Percentiles rank a stretch among this genome's conserved stretches.
These are phyloP conservation scores for Saccharomycopsis sp. DNA, from an alignment of 805 yeast genomes.

Conservation along the genomic window DNA sequence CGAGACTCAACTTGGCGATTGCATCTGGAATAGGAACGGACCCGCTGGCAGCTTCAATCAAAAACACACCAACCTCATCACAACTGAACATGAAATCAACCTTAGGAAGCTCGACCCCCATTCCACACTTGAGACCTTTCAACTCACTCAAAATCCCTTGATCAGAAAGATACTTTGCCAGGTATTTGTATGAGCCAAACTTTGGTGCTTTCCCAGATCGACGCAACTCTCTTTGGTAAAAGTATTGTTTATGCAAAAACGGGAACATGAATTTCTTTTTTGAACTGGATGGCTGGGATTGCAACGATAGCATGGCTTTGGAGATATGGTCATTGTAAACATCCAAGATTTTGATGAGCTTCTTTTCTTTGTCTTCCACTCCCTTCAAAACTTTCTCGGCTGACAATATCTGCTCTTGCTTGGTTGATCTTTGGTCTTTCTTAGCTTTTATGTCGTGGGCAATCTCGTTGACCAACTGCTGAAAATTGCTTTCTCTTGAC, in stretches of 20 bases:
- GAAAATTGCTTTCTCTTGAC: constrained; percentile 63
- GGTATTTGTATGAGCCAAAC: constrained; percentile 71
- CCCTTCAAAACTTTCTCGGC: constrained; percentile 37
- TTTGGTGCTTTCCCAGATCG: constrained; percentile 58
- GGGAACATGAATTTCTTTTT: constrained; percentile 23
- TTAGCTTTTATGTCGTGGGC: constrained; percentile 68
- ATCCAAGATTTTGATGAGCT: constrained; percentile 33
- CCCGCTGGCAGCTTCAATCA: constrained; percentile 58
- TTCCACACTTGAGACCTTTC: constrained; percentile 45
- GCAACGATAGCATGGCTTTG: constrained; percentile 41
- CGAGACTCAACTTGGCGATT: constrained; percentile 49
- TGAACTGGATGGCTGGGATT: constrained; percentile 31
- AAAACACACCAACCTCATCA: constrained; percentile 62
- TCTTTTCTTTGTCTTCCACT: constrained; percentile 37
- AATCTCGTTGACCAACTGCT: constrained; percentile 70
- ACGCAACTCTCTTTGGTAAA: constrained; percentile 62
- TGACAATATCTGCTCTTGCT: constrained; percentile 37
- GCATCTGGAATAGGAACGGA: constrained; percentile 19
- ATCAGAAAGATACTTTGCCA: constrained; percentile 66
- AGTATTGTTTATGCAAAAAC: constrained; percentile 69
- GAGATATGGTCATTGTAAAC: constrained; percentile 41
- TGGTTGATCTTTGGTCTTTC: constrained; percentile 39
- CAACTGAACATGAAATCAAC: constrained; percentile 69
- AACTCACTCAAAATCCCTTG: constrained; percentile 56
- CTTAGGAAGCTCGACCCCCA: constrained; percentile 45